Percentiles rank a stretch among this genome's conserved stretches.
phyloP scores from a whole-genome alignment of 139 green algal genomes.

The Coelastrella sp. region DNA sequence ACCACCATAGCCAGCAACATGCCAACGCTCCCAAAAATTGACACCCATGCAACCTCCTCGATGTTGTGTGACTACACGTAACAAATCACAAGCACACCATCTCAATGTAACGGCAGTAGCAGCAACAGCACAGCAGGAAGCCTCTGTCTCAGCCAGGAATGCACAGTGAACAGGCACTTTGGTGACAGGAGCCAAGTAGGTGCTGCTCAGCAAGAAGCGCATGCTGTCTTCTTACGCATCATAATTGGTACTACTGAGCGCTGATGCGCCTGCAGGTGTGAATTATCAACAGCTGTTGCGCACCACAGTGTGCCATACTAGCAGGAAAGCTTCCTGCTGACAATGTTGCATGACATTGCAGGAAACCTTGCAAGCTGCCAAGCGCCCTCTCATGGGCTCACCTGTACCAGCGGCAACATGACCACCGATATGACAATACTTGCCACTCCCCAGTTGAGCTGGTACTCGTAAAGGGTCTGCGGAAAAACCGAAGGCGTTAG shows the following conservation, averaged over 20 bases:
- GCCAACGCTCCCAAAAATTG: conserved; percentile 52
- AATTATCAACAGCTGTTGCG: too few species aligned
- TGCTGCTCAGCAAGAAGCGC: neutral
- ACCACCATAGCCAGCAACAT: conserved; percentile 55
- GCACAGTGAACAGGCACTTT: too few species aligned
- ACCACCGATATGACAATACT: conserved; percentile 47
- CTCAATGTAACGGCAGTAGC: conserved; percentile 43
- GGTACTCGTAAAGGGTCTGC: conserved; percentile 54
- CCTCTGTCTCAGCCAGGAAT: neutral
- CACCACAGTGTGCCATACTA: neutral
- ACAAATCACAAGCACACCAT: too few species aligned
- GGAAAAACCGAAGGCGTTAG: neutral
- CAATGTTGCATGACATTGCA: neutral
- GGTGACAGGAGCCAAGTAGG: neutral
- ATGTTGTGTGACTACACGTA: too few species aligned
- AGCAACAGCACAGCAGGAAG: neutral
- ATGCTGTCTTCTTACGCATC: too few species aligned
- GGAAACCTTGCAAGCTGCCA: neutral
- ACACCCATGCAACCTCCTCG: conserved; percentile 52
- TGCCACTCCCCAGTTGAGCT: conserved; percentile 20
- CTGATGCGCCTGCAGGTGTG: too few species aligned
- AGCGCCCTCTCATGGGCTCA: neutral
- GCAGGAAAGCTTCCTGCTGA: neutral
- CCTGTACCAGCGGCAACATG: conserved; percentile 57
- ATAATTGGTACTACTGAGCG: too few species aligned